A percentile compares a stretch with the other conserved stretches of the same genome.
Evolutionary conservation across 306 rosid species (phyloP).

Genomic region (Rosa lucieae): DNA sequence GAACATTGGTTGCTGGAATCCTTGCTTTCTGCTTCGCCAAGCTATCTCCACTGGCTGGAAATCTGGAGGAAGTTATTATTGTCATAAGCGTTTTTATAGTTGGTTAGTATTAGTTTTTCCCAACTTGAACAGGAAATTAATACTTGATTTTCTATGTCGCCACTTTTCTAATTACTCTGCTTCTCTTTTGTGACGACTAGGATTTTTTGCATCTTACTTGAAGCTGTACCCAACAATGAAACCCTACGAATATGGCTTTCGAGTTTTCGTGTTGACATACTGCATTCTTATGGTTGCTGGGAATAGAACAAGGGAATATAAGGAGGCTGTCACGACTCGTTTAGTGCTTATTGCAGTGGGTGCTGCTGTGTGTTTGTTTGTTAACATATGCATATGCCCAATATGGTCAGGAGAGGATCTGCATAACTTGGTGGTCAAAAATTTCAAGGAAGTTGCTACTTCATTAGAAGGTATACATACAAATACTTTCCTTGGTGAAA

Average conservation of each 20-base stretch:
- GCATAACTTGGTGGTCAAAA: conserved; percentile 61
- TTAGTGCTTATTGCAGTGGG: conserved; percentile 59
- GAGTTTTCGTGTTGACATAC: conserved; percentile 66
- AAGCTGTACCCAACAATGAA: conserved; percentile 66
- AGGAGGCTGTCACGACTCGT: conserved; percentile 36
- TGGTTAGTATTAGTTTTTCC: conserved; percentile 32
- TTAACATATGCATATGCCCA: conserved; percentile 60
- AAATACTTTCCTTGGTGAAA: not conserved
- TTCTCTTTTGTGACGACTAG: conserved; percentile 23
- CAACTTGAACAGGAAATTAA: too few relatives aligned
- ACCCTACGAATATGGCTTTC: conserved; percentile 69
- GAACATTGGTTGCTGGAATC: conserved; percentile 63
- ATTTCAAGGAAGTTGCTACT: conserved; percentile 55
- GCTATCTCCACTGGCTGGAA: conserved; percentile 34
- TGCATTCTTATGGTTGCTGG: conserved; percentile 68
- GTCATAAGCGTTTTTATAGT: conserved; percentile 51
- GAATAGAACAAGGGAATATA: conserved; percentile 33
- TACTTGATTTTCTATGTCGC: not conserved
- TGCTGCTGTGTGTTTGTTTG: conserved; percentile 51
- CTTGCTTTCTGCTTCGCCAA: conserved; percentile 55
- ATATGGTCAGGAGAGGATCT: conserved; percentile 85
- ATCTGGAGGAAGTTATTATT: conserved; percentile 44
- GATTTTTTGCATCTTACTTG: conserved; percentile 43
- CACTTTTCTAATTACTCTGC: not conserved
- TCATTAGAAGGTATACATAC: conserved; percentile 53